Base-by-base conservation (phyloP, 2,329 filamentous ascomycete species). In the Ophiostoma sp. region DNA sequence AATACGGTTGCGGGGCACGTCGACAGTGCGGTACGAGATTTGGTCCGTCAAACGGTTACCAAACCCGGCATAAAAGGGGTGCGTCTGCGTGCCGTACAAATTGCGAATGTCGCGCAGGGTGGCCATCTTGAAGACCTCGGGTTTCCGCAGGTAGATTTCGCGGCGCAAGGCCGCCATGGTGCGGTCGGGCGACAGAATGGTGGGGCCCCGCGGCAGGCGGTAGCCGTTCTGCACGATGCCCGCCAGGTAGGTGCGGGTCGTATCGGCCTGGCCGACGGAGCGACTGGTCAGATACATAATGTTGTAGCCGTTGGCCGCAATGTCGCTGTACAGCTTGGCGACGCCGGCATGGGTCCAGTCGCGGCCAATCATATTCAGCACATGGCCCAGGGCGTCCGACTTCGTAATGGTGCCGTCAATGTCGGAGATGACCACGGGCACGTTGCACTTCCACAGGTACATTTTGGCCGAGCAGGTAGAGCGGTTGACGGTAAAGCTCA, bases 361-460 rank as follows among this genome's bases (percentile, higher is more conserved):
- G 66, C 96, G 91, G 57, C 96, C 96, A 76, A 99, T 95, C 90
- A 96, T 96, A 84, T 95, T 98, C 71, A 98, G 83, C 59, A 99
- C 93, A 79, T 99, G 96, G 17, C 96, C 96, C 17, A 97, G 85
- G 19, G 94, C 95, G 83, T 98, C 95, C 2, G 95, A 97, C 84
- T 99, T 99, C 74, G 96, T 99, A 78, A 99, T 99, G 28, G 96
- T 99, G 70, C 96, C 96, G 82, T 99, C 96, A 79, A 99, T 98
- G 81, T 99, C 96, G 0, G 95, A 98, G 76, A 99, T 98, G 66
- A 99, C 95, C 72, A 99, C 95, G 0, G 96, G 97, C 0, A 92
- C 92, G 78, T 97, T 92, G 79, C 95, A 90, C 77, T 90, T 91
- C 97, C 96, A 99, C 74, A 97, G 88, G 81, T 94, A 99, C 91